Percentiles rank a stretch among this genome's conserved stretches.
These are phyloP conservation scores for Penicillium sp. DNA, from an alignment of 2,329 filamentous ascomycete species.

Conservation along the genomic window DNA sequence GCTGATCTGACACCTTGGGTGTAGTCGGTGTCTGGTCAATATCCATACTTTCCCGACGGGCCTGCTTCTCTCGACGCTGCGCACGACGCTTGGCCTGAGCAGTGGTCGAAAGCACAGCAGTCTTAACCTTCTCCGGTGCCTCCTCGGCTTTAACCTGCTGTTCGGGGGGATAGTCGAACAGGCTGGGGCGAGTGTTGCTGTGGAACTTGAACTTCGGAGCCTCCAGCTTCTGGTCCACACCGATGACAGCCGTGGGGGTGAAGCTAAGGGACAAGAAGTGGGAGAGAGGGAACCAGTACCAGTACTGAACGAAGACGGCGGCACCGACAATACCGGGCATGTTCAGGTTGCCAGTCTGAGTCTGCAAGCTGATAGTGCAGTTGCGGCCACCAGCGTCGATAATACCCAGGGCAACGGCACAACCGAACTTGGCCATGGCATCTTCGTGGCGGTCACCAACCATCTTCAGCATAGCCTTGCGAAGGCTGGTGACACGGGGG, in stretches of 20 bases:
- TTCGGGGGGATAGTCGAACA: slow-evolving; percentile 98
- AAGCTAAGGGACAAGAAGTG: slow-evolving; percentile 97
- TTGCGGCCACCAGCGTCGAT: slow-evolving; percentile 98
- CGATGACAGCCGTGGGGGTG: slow-evolving; percentile 95
- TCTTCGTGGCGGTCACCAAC: slow-evolving; percentile 95
- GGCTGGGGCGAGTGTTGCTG: slow-evolving; percentile 89
- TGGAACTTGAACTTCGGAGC: slow-evolving; percentile 95
- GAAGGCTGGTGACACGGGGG: slow-evolving; percentile 87
- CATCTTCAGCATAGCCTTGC: slow-evolving; percentile 93
- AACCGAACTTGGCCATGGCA: slow-evolving; percentile 99
- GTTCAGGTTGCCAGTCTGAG: slow-evolving; percentile 96
- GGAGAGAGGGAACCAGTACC: slow-evolving; percentile 99
- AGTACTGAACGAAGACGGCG: slow-evolving; percentile 98
- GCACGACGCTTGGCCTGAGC: slow-evolving; percentile 95
- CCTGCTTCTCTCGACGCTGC: slow-evolving; percentile 90
- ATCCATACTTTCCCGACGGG: slow-evolving; percentile 93
- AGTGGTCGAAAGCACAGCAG: slow-evolving; percentile 93
- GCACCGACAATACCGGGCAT: slow-evolving; percentile 98
- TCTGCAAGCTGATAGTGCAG: slow-evolving; percentile 97
- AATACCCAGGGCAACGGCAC: slow-evolving; percentile 90
- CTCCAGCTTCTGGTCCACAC: slow-evolving; percentile 89
- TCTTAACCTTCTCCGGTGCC: slow-evolving; percentile 90
- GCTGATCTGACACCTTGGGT: slow-evolving; percentile 66
- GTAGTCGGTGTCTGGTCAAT: slow-evolving; percentile 80
- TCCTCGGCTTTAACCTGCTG: slow-evolving; percentile 95